Evolutionary conservation across 305 asterid genomes (phyloP).

Genomic region (Plantago coronopus): DNA sequence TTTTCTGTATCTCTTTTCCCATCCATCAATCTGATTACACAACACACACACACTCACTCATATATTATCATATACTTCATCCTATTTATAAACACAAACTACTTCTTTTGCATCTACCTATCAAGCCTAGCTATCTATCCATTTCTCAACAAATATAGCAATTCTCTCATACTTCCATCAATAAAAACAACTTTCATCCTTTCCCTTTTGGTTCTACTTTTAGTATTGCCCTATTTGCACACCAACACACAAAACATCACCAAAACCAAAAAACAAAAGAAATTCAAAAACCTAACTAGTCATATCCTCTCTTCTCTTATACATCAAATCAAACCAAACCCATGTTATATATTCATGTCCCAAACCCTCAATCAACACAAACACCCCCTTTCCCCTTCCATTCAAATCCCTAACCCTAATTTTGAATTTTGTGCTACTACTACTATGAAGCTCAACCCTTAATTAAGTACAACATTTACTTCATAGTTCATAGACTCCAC

Average conservation of each 20-base stretch:
- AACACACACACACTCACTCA: background rate
- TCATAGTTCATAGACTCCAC: background rate
- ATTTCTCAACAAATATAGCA: conserved; percentile 12
- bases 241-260: background rate
- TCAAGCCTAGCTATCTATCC: background rate
- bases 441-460: background rate
- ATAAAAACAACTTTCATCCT: conserved; percentile 5
- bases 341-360: background rate
- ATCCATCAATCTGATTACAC: conserved; percentile 13
- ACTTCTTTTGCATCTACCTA: background rate
- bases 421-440: no score
- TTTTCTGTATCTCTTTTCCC: conserved; percentile 5
- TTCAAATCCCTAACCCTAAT: conserved; percentile 5
- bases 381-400: background rate
- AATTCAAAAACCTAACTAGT: background rate
- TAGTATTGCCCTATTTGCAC: conserved; percentile 12
- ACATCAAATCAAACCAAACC: conserved; percentile 2
- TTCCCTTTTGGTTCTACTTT: conserved; percentile 9
- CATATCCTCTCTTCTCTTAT: background rate
- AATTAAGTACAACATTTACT: background rate
- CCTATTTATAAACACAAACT: conserved; percentile 10
- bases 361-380: background rate
- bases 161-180: conserved; percentile 10
- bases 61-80: background rate
- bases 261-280: background rate